Base-by-base conservation (phyloP, 805 yeast species). In the Lipomyces orientalis region DNA sequence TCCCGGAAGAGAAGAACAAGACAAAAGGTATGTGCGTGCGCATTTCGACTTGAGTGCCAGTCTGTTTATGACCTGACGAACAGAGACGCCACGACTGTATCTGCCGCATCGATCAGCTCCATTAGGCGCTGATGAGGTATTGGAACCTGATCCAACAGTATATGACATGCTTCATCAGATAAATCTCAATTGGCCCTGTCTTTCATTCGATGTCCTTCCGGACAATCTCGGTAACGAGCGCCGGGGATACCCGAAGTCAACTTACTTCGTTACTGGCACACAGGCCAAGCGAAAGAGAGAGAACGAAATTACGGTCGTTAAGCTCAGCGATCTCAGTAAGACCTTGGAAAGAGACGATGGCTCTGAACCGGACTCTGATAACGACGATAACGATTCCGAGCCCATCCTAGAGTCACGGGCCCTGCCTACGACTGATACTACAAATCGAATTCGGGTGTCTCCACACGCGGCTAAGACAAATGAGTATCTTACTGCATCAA, bases 81-180 rank as follows among this genome's bases (percentile, higher is more conserved):
- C 78, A 14, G 80, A 79, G 65, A 80, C 82, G 22, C 80, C 87
- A 59, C 72, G 76, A 29, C 80, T 94, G 56, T 95, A 91, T 79
- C 82, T 95, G 71, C 98, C 99, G 25, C 97, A 93, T 77, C 85
- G 88, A 79, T 89, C 95, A 34, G 88, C 86, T 74, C 97, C 97
- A 5, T 83, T 95, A 73, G 98, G 97, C 0, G 96, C 97, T 1
- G 97, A 92, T 80, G 98, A 95, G 81, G 96, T 90, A 12, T 83
- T 95, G 76, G 98, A 94, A 80, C 97, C 98, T 1, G 99, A 95
- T 80, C 97, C 97, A 57, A 83, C 93, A 7, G 97, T 94, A 2
- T 95, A 95, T 78, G 97, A 94, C 75, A 95, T 95, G 98, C 81
- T 95, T 66, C 99, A 95, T 79, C 91, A 90, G 74, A 91, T 94